Evolutionary conservation across 495 filamentous ascomycete species (phyloP).

Genomic region (Bacidia gigantensis): DNA sequence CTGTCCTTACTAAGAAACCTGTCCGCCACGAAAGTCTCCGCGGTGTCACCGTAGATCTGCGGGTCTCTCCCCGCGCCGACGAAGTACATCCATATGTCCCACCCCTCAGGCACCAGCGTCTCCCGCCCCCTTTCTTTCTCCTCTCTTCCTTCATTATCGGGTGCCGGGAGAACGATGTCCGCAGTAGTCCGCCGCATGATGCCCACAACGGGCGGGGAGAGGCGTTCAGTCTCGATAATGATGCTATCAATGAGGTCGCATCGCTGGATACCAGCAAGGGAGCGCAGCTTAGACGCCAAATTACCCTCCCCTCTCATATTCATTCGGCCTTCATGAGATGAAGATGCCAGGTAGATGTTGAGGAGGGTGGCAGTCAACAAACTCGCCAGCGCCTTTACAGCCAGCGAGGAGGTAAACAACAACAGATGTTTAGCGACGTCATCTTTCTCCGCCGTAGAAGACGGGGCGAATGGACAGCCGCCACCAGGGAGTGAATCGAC

Average conservation of each 20-base stretch:
- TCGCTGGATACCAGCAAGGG: too few relatives aligned
- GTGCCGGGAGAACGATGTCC: conserved; percentile 7
- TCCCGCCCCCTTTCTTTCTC: too few relatives aligned
- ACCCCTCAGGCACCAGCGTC: conserved; percentile 14
- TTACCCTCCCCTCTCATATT: too few relatives aligned
- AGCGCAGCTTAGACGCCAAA: too few relatives aligned
- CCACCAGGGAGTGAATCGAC: not conserved
- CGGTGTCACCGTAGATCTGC: conserved; percentile 10
- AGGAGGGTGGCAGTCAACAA: conserved; percentile 19
- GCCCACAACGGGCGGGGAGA: conserved; percentile 16
- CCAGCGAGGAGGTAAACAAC: conserved; percentile 21
- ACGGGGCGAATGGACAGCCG: conserved; percentile 7
- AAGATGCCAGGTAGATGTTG: conserved; percentile 19
- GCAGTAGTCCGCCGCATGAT: conserved; percentile 17
- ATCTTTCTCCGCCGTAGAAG: conserved; percentile 3
- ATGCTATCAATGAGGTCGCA: conserved; percentile 11
- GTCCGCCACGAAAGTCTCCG: conserved; percentile 13
- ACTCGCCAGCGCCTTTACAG: conserved; percentile 19
- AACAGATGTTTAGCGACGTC: conserved; percentile 19
- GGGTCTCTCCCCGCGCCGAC: conserved; percentile 18
- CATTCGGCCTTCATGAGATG: too few relatives aligned
- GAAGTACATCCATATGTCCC: conserved; percentile 23
- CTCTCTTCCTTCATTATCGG: not conserved
- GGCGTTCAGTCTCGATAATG: conserved; percentile 18
- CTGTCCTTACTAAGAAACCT: conserved; percentile 1